These are phyloP conservation scores for Amaranthus hypochondriacus DNA, from an alignment of 148 eudicot genomes.

Conservation along the genomic window DNA sequence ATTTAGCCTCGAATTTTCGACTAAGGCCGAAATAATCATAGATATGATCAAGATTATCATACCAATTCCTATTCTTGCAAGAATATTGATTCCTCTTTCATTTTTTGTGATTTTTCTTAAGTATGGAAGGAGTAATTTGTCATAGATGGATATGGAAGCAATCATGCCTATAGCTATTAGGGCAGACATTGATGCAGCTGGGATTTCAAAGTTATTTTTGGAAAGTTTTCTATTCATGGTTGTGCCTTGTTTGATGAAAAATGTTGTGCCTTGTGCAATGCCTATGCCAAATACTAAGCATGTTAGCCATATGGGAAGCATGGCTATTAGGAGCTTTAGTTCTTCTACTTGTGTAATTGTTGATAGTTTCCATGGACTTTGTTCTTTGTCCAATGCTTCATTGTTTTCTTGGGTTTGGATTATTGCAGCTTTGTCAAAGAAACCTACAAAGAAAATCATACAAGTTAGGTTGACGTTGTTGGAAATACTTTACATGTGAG, in stretches of 20 bases:
- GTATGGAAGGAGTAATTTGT: slow-evolving; percentile 41
- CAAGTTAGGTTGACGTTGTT: no score
- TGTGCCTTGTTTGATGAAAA: slow-evolving; percentile 54
- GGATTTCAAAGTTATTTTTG: slow-evolving; percentile 32
- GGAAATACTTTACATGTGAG: no score
- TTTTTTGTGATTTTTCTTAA: slow-evolving; percentile 36
- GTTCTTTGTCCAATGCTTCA: slow-evolving; percentile 6
- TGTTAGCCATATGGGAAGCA: slow-evolving; percentile 59
- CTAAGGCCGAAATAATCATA: slow-evolving; percentile 39
- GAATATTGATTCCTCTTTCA: slow-evolving; percentile 50
- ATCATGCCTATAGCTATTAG: slow-evolving; percentile 38
- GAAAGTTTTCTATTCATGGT: slow-evolving; percentile 35
- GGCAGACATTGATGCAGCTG: slow-evolving; percentile 46
- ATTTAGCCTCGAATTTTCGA: slow-evolving; percentile 36
- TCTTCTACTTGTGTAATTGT: slow-evolving; percentile 61
- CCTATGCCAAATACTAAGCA: slow-evolving; percentile 49
- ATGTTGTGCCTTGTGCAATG: slow-evolving; percentile 45
- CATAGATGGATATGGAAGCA: slow-evolving; percentile 36
- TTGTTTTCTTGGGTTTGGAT: slow-evolving; percentile 22
- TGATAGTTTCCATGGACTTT: slow-evolving; percentile 53
- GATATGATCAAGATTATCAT: slow-evolving; percentile 39
- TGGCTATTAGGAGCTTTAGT: slow-evolving; percentile 46
- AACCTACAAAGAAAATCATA: slow-evolving; percentile 1
- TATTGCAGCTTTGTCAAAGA: slow-evolving; percentile 36
- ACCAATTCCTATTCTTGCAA: slow-evolving; percentile 53